Base-by-base conservation (phyloP, 2,329 filamentous ascomycete species). In the Amylocarpus encephaloides region DNA sequence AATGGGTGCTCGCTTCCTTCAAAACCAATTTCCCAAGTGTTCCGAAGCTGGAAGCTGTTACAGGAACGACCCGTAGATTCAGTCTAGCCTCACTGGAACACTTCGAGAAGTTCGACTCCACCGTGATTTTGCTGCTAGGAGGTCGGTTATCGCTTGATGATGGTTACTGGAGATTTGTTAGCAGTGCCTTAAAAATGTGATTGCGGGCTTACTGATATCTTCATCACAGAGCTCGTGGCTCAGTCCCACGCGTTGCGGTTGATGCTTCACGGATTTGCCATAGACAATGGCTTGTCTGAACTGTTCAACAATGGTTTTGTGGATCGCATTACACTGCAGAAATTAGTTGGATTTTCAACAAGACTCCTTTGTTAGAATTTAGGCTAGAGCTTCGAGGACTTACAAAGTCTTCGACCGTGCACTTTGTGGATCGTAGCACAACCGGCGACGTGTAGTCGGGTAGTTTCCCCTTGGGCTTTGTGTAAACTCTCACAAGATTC, bases 201-300 rank as follows among this genome's bases (percentile, higher is more conserved):
- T 9, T 33, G 33, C 29, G 34, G 16, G 57, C 62, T 59, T 57
- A 66, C 64, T 88, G 71, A 98, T 95, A 73, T 98, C 93, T 73
- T 98, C 93, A 68, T 98, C 93, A 51, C 83, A 88, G 64, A 98
- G 77, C 74, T 95, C 89, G 68, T 98, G 93, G 47, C 80, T 75
- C 58, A 98, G 78, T 44, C 93, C 93, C 56, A 97, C 93, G 64
- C 91, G 82, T 73, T 98, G 93, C 58, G 93, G 93, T 72, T 97
- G 93, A 73, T 98, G 93, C 78, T 97, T 97, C 61, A 97, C 92
- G 49, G 91, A 96, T 68, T 92, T 93, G 61, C 93, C 93, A 70
- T 97, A 98, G 38, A 98, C 93, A 66, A 98, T 85, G 48, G 93
- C 93, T 54, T 85, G 82, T 71, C 92, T 94, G 78, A 98, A 98